A percentile compares a stretch with the other conserved stretches of the same genome.
Evolutionary conservation across 495 filamentous ascomycete species (phyloP).

Genomic region (Neurospora sp.): DNA sequence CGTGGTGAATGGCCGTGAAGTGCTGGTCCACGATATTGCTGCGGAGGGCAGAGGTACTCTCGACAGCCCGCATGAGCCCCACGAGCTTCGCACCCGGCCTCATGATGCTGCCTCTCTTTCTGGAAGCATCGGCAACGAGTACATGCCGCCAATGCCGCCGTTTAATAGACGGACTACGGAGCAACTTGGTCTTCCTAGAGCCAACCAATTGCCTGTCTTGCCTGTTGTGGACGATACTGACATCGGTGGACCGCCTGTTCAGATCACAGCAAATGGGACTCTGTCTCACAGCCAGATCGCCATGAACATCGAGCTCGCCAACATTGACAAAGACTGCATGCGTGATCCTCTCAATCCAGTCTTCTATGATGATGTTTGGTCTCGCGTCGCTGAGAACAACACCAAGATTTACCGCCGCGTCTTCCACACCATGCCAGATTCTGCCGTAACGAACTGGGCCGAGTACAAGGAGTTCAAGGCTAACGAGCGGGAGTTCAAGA

Average conservation of each 20-base stretch:
- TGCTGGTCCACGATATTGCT: constrained; percentile 48
- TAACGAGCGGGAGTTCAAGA: constrained; percentile 70
- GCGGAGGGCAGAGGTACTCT: constrained; percentile 52
- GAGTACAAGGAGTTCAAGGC: constrained; percentile 83
- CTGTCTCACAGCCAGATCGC: constrained; percentile 40
- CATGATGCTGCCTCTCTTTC: constrained; percentile 7
- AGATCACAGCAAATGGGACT: constrained; percentile 32
- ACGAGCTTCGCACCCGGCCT: constrained; percentile 9
- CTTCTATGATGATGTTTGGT: constrained; percentile 86
- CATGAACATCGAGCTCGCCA: constrained; percentile 53
- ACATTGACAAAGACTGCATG: constrained; percentile 48
- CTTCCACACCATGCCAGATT: constrained; percentile 95
- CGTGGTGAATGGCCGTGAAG: constrained; percentile 52
- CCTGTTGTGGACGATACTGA: constrained; percentile 68
- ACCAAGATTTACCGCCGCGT: constrained; percentile 86
- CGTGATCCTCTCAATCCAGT: constrained; percentile 69
- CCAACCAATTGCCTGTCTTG: constrained; percentile 57
- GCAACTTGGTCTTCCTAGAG: constrained; percentile 45
- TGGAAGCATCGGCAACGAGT: constrained; percentile 26
- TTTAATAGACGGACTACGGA: constrained; percentile 41
- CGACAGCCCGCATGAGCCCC: constrained; percentile 35
- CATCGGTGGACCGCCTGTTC: constrained; percentile 56
- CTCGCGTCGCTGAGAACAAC: constrained; percentile 83
- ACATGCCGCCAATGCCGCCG: constrained; percentile 41
- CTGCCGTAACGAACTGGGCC: constrained; percentile 84